These are phyloP conservation scores for Magnaporthales sp. DNA, from an alignment of 2,329 filamentous ascomycete species.

Conservation along the genomic window DNA sequence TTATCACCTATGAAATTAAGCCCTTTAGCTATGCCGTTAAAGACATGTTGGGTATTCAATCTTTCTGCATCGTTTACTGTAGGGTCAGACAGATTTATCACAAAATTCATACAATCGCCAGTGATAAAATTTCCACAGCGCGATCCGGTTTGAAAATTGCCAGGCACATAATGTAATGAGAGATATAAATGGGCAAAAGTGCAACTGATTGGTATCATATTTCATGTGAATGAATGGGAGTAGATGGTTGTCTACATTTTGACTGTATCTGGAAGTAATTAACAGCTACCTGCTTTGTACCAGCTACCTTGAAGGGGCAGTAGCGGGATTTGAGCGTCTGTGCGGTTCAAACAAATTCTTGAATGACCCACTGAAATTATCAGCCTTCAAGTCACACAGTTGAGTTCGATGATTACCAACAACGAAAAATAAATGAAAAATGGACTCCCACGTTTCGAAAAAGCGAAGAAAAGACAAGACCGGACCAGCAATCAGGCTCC, in stretches of 20 bases:
- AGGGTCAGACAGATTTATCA: neutral
- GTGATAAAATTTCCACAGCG: neutral
- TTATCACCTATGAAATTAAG: too few species aligned
- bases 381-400: neutral
- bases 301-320: too few species aligned
- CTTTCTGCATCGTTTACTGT: neutral
- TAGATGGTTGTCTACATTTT: too few species aligned
- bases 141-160: neutral
- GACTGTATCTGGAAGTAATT: too few species aligned
- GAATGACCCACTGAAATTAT: neutral
- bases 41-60: neutral
- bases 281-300: too few species aligned
- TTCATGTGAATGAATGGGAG: too few species aligned
- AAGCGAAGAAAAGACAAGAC: constrained; percentile 24
- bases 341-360: neutral
- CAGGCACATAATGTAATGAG: too few species aligned
- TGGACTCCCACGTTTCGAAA: constrained; percentile 10
- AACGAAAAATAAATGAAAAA: neutral
- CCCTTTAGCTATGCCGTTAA: neutral
- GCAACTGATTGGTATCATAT: too few species aligned
- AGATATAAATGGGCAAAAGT: too few species aligned
- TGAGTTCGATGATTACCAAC: neutral
- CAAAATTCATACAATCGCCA: neutral
- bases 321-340: neutral
- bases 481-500: constrained; percentile 30